phyloP scores from a whole-genome alignment of 495 filamentous ascomycete genomes.

The Penicillium riverlandense region DNA sequence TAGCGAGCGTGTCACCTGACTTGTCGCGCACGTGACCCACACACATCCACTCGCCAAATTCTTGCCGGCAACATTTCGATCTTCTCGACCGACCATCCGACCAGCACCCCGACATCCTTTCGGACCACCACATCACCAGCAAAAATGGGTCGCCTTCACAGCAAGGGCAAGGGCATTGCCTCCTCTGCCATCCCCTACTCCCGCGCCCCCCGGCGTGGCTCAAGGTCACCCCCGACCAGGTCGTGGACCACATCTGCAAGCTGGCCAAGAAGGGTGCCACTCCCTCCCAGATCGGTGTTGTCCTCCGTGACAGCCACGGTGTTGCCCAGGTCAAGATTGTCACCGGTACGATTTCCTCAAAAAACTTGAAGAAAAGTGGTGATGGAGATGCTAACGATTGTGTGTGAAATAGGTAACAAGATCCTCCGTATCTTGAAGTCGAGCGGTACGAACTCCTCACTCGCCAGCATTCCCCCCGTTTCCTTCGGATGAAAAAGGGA shows the following conservation, averaged over 20 bases:
- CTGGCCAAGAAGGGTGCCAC: conserved; percentile 95
- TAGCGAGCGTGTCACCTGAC: conserved; percentile 18
- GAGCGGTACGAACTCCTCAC: conserved; percentile 60
- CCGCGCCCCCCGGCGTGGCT: conserved; percentile 83
- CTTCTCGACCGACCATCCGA: conserved; percentile 30
- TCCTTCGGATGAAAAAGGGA: conserved; percentile 21
- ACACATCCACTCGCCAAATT: conserved; percentile 4
- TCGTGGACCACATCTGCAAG: conserved; percentile 98
- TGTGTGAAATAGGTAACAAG: conserved; percentile 73
- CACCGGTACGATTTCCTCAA: conserved; percentile 61
- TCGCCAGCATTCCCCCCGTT: conserved; percentile 9
- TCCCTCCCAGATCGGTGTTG: conserved; percentile 96
- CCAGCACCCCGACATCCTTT: conserved; percentile 25
- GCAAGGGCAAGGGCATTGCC: conserved; percentile 98
- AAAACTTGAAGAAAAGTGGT: neutral
- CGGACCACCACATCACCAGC: conserved; percentile 24
- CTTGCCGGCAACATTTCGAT: conserved; percentile 9
- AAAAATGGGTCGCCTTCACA: conserved; percentile 97
- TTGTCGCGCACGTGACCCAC: conserved; percentile 11
- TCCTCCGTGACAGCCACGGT: conserved; percentile 94
- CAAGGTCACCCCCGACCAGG: conserved; percentile 82
- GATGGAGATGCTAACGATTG: conserved; percentile 14
- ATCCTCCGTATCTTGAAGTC: conserved; percentile 98
- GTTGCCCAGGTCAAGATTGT: conserved; percentile 95
- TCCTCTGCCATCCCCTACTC: conserved; percentile 94